These are phyloP conservation scores for Lycium ferocissimum DNA, from an alignment of 257 asterid genomes.

Conservation along the genomic window DNA sequence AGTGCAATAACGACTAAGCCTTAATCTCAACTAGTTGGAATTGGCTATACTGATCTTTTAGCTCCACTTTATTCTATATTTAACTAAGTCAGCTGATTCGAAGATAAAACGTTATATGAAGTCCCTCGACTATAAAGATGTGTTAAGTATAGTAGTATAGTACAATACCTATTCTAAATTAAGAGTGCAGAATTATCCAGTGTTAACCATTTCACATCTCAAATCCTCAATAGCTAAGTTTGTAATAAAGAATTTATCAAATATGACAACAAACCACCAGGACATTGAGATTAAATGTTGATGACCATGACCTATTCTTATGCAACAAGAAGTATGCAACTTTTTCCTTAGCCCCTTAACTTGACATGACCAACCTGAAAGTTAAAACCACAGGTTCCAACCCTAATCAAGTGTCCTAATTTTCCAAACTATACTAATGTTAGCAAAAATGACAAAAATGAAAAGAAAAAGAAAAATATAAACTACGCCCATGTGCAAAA, in stretches of 20 bases:
- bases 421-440: neutral
- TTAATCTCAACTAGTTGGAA: neutral
- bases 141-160: neutral
- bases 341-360: neutral
- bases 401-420: neutral
- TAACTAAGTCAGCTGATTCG: neutral
- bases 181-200: constrained; percentile 6
- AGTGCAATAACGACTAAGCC: neutral
- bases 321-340: neutral
- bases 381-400: neutral
- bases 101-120: neutral
- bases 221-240: neutral
- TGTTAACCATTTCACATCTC: neutral
- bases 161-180: neutral
- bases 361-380: neutral
- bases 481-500: too few relatives aligned
- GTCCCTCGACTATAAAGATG: neutral
- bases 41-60: neutral
- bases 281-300: neutral
- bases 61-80: neutral
- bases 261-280: neutral
- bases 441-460: too few relatives aligned
- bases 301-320: neutral
- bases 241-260: neutral
- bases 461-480: neutral